Evolutionary conservation across 345 rosid genomes (phyloP).

Genomic region (Chamaenerion angustifolium): DNA sequence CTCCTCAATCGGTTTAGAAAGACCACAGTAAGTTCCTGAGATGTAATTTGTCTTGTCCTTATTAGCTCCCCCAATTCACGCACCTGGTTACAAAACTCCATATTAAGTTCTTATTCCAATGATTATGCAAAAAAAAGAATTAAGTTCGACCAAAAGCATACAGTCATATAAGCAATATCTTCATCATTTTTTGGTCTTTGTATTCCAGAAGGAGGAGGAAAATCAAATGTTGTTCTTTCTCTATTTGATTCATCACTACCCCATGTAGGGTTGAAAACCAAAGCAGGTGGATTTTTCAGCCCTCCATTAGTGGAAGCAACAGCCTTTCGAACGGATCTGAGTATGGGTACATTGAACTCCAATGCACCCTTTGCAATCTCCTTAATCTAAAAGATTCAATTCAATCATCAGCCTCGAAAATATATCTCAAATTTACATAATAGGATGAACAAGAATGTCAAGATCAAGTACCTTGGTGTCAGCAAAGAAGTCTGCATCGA

Average conservation of each 20-base stretch:
- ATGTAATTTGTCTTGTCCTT: slow-evolving; percentile 57
- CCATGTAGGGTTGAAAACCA: slow-evolving; percentile 64
- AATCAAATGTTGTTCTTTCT: slow-evolving; percentile 23
- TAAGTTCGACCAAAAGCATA: slow-evolving; percentile 13
- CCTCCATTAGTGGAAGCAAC: slow-evolving; percentile 67
- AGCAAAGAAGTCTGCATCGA: slow-evolving; percentile 53
- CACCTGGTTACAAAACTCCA: slow-evolving; percentile 25
- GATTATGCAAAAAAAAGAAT: background rate
- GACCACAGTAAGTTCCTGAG: slow-evolving; percentile 44
- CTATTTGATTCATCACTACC: background rate
- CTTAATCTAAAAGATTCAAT: slow-evolving; percentile 16
- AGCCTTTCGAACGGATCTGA: slow-evolving; percentile 42
- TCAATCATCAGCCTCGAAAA: no score
- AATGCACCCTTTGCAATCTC: slow-evolving; percentile 50
- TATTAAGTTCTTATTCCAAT: no score
- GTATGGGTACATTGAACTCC: slow-evolving; percentile 51
- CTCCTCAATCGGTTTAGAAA: slow-evolving; percentile 56
- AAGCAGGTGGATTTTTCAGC: slow-evolving; percentile 50
- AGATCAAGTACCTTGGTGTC: slow-evolving; percentile 37
- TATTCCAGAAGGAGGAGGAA: slow-evolving; percentile 23
- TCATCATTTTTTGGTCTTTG: slow-evolving; percentile 39
- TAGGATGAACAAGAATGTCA: no score
- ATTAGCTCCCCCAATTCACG: slow-evolving; percentile 71
- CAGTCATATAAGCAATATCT: slow-evolving; percentile 78
- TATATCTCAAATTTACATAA: no score